Conservation (phyloP, 768 basidiomycete genomes). For the Tricholoma hemisulphureum region DNA sequence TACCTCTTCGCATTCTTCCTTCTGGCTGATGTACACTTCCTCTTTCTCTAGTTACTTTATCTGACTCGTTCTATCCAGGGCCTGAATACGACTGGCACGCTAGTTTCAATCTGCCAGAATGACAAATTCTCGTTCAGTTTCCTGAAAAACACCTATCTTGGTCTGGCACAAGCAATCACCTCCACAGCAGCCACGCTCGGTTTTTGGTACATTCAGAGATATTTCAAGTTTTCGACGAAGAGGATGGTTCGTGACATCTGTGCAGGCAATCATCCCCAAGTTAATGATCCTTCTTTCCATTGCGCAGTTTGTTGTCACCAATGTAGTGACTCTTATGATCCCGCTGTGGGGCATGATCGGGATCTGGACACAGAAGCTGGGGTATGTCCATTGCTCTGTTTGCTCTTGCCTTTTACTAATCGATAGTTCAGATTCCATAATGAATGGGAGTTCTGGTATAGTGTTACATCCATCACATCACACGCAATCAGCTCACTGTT, state of each 20-base stretch:
- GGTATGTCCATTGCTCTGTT: conserved; percentile 40
- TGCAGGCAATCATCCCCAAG: background rate
- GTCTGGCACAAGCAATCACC: conserved; percentile 71
- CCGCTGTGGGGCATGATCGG: conserved; percentile 88
- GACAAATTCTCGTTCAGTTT: conserved; percentile 81
- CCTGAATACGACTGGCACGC: conserved; percentile 74
- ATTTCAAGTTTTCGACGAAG: conserved; percentile 79
- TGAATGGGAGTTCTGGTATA: conserved; percentile 83
- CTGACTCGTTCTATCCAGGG: conserved; percentile 45
- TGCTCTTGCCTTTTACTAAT: background rate
- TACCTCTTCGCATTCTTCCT: conserved; percentile 78
- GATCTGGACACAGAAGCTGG: conserved; percentile 74
- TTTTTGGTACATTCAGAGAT: conserved; percentile 81
- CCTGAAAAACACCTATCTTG: conserved; percentile 76
- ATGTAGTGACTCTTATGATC: conserved; percentile 72
- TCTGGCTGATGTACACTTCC: conserved; percentile 62
- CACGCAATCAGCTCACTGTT: background rate
- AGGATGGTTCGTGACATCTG: conserved; percentile 56
- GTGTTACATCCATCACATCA: background rate
- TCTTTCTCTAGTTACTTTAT: background rate
- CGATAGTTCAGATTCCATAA: conserved; percentile 61
- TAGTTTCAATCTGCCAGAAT: conserved; percentile 77
- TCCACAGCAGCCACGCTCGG: conserved; percentile 70
- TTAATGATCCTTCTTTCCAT: background rate
- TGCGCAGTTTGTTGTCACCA: conserved; percentile 76